Conservation (phyloP, 2,329 filamentous ascomycete genomes). For the Waltergamsia citrina region DNA sequence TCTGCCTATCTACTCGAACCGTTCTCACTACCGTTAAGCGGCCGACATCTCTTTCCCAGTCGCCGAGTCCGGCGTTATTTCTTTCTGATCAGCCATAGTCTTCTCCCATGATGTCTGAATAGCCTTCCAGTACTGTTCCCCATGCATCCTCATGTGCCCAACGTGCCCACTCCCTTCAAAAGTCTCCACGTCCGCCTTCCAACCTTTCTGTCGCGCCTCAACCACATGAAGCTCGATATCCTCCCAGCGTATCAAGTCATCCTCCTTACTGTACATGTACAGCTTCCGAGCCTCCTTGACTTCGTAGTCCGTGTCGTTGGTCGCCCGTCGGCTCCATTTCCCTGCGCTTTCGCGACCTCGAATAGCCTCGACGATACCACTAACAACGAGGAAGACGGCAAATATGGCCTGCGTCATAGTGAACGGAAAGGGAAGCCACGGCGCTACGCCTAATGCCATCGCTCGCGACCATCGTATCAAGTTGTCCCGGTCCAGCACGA, state of each 20-base stretch:
- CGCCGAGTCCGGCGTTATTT: too few species aligned
- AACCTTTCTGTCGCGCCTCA: slow-evolving; percentile 36
- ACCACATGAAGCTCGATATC: slow-evolving; percentile 47
- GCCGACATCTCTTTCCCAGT: too few species aligned
- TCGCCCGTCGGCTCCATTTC: slow-evolving; percentile 23
- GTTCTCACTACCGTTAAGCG: too few species aligned
- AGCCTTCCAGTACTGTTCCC: slow-evolving; percentile 46
- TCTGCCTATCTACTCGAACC: too few species aligned
- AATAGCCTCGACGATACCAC: slow-evolving; percentile 22
- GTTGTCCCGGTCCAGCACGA: slow-evolving; percentile 28
- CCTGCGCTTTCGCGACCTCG: slow-evolving; percentile 29
- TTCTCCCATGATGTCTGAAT: slow-evolving; percentile 20
- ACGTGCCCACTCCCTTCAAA: slow-evolving; percentile 53
- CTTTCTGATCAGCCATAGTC: slow-evolving; percentile 4
- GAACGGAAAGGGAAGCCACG: slow-evolving; percentile 38
- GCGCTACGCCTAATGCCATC: slow-evolving; percentile 39
- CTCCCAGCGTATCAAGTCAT: slow-evolving; percentile 43
- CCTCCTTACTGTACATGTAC: slow-evolving; percentile 50
- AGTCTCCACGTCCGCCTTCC: slow-evolving; percentile 33
- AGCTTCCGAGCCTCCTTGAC: slow-evolving; percentile 30
- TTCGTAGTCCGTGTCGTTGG: slow-evolving; percentile 26
- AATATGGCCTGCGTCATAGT: slow-evolving; percentile 36
- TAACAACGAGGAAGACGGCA: slow-evolving; percentile 27
- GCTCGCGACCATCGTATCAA: slow-evolving; percentile 41
- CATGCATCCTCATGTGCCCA: slow-evolving; percentile 48